Percentiles rank a stretch among this genome's conserved stretches.
Conservation (phyloP, 2,329 filamentous ascomycete genomes). For the Coniosporium tulheliwenetii region DNA sequence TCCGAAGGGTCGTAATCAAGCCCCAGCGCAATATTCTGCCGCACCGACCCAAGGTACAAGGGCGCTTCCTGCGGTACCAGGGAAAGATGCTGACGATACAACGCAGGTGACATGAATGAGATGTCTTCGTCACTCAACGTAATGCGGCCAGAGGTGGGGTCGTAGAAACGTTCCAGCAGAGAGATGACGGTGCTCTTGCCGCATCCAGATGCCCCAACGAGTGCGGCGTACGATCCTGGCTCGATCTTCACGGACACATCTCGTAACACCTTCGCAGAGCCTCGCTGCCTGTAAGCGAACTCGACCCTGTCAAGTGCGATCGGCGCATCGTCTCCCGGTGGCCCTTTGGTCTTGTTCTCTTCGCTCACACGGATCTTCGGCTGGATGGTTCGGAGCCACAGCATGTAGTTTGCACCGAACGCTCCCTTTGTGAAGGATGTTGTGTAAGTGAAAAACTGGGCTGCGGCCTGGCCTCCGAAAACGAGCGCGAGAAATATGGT, state of each 20-base stretch:
- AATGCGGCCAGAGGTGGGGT: constrained; percentile 23
- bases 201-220: constrained; percentile 32
- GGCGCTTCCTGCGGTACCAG: constrained; percentile 63
- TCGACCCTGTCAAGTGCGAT: constrained; percentile 11
- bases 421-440: constrained; percentile 18
- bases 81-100: constrained; percentile 49
- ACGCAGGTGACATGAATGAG: constrained; percentile 38
- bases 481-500: constrained; percentile 50
- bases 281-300: constrained; percentile 13
- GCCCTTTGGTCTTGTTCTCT: constrained; percentile 14
- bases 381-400: constrained; percentile 23
- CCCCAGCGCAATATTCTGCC: constrained; percentile 39
- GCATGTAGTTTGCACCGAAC: constrained; percentile 26
- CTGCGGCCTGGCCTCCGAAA: constrained; percentile 51
- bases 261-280: constrained; percentile 10
- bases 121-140: constrained; percentile 43
- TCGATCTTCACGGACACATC: constrained; percentile 12
- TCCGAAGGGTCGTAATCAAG: constrained; percentile 20
- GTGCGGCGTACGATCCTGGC: constrained; percentile 26
- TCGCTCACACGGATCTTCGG: constrained; percentile 21
- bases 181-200: constrained; percentile 31
- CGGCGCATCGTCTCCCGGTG: constrained; percentile 6
- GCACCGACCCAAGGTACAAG: constrained; percentile 53
- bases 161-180: constrained; percentile 31
- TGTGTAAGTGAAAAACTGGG: constrained; percentile 49